Conservation (phyloP, 345 rosid species). For the Lepidium didymum region DNA sequence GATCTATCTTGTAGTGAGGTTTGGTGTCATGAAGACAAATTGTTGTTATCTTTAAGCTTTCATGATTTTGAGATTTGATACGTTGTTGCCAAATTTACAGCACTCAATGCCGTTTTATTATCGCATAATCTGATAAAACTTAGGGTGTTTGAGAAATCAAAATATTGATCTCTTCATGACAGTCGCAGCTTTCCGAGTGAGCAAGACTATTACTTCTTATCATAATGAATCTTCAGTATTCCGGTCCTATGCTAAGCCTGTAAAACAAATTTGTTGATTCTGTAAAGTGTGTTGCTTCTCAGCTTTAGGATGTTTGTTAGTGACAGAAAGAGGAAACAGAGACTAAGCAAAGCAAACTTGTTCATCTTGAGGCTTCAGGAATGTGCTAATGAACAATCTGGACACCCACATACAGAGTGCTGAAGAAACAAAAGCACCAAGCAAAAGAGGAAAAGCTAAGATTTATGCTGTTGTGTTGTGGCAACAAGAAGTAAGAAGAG, state of each 20-base stretch:
- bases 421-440: conserved; percentile 11
- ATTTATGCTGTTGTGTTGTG: background rate
- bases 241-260: conserved; percentile 57
- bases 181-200: conserved; percentile 50
- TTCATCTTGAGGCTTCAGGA: conserved; percentile 64
- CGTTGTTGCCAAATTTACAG: background rate
- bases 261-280: background rate
- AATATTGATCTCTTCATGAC: conserved; percentile 31
- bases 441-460: background rate
- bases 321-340: conserved; percentile 19
- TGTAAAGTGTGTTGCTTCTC: background rate
- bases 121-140: background rate
- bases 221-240: conserved; percentile 36
- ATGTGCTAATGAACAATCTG: conserved; percentile 59
- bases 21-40: conserved; percentile 1
- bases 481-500: background rate
- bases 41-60: conserved; percentile 2
- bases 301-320: background rate
- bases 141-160: background rate
- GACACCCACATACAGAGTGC: conserved; percentile 71
- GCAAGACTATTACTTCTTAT: conserved; percentile 42
- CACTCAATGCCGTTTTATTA: background rate
- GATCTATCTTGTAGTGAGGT: conserved; percentile 19
- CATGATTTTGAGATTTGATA: background rate
- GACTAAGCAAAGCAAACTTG: conserved; percentile 50